A percentile compares a stretch with the other conserved stretches of the same genome.
These are phyloP conservation scores for Phialemoniopsis sp. DNA, from an alignment of 2,329 filamentous ascomycete genomes.

Conservation along the genomic window DNA sequence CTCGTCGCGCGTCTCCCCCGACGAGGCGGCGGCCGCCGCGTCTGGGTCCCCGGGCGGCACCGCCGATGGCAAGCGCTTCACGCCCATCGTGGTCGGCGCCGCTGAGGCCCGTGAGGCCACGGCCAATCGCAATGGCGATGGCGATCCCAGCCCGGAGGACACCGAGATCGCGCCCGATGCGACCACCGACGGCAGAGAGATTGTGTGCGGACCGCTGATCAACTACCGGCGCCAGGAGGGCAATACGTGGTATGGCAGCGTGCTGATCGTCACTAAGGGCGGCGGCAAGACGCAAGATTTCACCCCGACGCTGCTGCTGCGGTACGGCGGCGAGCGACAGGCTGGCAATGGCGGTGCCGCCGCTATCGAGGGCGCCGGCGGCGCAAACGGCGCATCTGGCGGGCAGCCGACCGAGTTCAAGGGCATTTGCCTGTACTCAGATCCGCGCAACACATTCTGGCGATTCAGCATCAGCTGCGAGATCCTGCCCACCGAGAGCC, in stretches of 20 bases:
- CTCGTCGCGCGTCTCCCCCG: conserved; percentile 42
- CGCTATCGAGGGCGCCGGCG: conserved; percentile 20
- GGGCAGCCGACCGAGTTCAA: conserved; percentile 40
- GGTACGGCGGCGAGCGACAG: conserved; percentile 28
- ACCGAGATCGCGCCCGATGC: conserved; percentile 10
- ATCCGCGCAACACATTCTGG: conserved; percentile 80
- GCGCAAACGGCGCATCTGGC: conserved; percentile 30
- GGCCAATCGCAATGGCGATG: conserved; percentile 11
- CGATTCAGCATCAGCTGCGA: conserved; percentile 79
- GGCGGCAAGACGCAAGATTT: conserved; percentile 55
- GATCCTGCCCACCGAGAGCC: conserved; percentile 63
- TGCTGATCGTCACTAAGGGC: conserved; percentile 75
- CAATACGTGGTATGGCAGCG: conserved; percentile 75
- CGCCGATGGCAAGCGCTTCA: conserved; percentile 26
- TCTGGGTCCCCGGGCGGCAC: conserved; percentile 1
- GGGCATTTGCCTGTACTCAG: conserved; percentile 60
- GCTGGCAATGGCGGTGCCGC: conserved; percentile 18
- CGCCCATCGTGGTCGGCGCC: conserved; percentile 45
- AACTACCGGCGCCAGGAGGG: conserved; percentile 75
- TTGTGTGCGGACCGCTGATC: conserved; percentile 69
- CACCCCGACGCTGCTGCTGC: conserved; percentile 55
- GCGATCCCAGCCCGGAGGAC: conserved; percentile 8
- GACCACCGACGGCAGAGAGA: conserved; percentile 46
- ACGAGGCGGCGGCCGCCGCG: conserved; percentile 16
- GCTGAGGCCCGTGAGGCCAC: conserved; percentile 23